Evolutionary conservation across 2,329 filamentous ascomycete species (phyloP).

Genomic region (Trichoderma semiorbis): DNA sequence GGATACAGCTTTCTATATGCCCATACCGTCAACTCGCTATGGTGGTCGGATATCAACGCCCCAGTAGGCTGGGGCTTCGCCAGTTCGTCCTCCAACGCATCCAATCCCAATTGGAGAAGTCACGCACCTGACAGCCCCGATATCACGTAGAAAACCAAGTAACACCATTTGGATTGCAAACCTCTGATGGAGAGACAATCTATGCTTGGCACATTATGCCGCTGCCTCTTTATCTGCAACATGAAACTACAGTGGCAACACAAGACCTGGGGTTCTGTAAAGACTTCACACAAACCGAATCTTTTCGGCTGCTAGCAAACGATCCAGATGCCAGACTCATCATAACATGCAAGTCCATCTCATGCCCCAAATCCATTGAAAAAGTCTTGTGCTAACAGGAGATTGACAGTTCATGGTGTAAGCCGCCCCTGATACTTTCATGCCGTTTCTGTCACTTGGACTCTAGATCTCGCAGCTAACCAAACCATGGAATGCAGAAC

Average conservation of each 20-base stretch:
- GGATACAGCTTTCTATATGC: constrained; percentile 70
- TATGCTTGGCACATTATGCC: constrained; percentile 93
- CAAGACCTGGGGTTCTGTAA: constrained; percentile 48
- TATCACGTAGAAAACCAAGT: constrained; percentile 69
- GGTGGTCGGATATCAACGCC: constrained; percentile 68
- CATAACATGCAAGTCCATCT: constrained; percentile 53
- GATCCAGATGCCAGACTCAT: constrained; percentile 63
- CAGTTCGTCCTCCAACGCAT: constrained; percentile 46
- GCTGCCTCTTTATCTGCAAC: constrained; percentile 67
- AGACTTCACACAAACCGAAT: constrained; percentile 54
- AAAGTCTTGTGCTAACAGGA: not conserved
- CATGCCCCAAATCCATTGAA: not conserved
- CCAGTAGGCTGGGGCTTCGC: constrained; percentile 85
- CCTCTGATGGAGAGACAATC: constrained; percentile 70
- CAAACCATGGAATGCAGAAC: constrained; percentile 52
- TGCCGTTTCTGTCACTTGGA: not conserved
- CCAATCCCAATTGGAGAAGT: too few relatives aligned
- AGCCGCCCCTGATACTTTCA: constrained; percentile 26
- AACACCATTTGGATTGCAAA: constrained; percentile 75
- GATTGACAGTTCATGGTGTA: constrained; percentile 58
- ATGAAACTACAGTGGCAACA: constrained; percentile 60
- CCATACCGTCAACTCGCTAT: constrained; percentile 70
- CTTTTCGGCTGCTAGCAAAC: constrained; percentile 59
- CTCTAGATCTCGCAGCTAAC: constrained; percentile 31
- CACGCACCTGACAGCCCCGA: not conserved